A percentile compares a stretch with the other conserved stretches of the same genome.
Evolutionary conservation across 1,284 basidiomycete genomes (phyloP).

Genomic region (Pseudozyma sp.): DNA sequence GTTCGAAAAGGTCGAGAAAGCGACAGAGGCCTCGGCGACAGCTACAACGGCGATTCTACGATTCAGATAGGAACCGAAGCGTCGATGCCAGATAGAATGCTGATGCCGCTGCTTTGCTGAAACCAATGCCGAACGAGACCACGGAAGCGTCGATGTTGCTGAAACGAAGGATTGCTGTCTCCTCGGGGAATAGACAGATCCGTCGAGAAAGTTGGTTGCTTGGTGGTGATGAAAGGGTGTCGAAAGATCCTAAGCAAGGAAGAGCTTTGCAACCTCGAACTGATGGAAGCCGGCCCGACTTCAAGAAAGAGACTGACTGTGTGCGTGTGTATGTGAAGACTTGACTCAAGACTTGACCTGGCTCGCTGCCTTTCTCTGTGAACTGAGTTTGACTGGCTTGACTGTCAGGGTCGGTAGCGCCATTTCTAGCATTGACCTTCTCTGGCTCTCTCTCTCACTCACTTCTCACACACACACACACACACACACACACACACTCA

Average conservation of each 20-base stretch:
- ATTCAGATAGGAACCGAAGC: not conserved
- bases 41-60: conserved; percentile 10
- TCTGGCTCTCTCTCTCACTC: conserved; percentile 2
- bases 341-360: conserved; percentile 1
- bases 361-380: too few species aligned
- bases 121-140: conserved; percentile 16
- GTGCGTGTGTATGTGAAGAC: conserved; percentile 3
- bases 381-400: too few species aligned
- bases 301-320: not conserved
- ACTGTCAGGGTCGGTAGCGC: conserved; percentile 24
- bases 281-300: conserved; percentile 25
- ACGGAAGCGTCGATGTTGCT: conserved; percentile 11
- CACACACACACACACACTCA: conserved; percentile 4
- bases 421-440: conserved; percentile 2
- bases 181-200: conserved; percentile 8
- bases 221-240: conserved; percentile 2
- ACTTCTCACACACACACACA: not conserved
- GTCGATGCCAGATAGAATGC: conserved; percentile 8
- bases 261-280: not conserved
- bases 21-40: conserved; percentile 11
- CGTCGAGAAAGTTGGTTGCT: conserved; percentile 10
- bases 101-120: conserved; percentile 12
- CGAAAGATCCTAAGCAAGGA: not conserved
- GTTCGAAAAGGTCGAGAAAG: not conserved
- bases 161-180: conserved; percentile 9